Evolutionary conservation across 1,284 basidiomycete genomes (phyloP).

Genomic region (Inonotus obliquus): DNA sequence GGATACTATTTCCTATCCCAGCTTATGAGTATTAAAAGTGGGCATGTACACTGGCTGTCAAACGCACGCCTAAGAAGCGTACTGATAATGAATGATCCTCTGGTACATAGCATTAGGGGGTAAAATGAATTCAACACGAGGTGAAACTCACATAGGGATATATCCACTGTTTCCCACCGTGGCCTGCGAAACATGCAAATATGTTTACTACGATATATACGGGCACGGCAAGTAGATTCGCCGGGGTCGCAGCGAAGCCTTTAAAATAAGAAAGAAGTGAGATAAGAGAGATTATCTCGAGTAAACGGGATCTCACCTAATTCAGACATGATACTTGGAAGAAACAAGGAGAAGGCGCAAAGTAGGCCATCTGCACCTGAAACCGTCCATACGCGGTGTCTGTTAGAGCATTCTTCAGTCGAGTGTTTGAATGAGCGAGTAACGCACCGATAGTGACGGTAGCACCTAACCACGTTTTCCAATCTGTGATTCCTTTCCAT

Average conservation of each 20-base stretch:
- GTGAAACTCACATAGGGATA: slow-evolving; percentile 51
- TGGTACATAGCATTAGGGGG: too few species aligned
- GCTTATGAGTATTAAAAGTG: too few species aligned
- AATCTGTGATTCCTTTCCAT: slow-evolving; percentile 54
- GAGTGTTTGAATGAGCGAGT: too few species aligned
- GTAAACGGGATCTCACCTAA: slow-evolving; percentile 30
- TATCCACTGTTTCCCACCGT: slow-evolving; percentile 51
- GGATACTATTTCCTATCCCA: background rate
- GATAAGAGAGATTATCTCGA: slow-evolving; percentile 1
- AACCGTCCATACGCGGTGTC: too few species aligned
- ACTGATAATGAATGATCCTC: slow-evolving; percentile 36
- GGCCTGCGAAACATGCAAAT: slow-evolving; percentile 58
- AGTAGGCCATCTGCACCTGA: slow-evolving; percentile 56
- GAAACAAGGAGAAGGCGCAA: slow-evolving; percentile 70
- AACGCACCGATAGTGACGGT: slow-evolving; percentile 23
- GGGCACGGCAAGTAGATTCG: too few species aligned
- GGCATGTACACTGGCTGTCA: too few species aligned
- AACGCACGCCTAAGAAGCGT: too few species aligned
- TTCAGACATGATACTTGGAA: slow-evolving; percentile 67
- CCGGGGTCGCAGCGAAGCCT: slow-evolving; percentile 66
- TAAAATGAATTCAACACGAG: too few species aligned
- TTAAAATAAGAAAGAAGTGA: slow-evolving; percentile 12
- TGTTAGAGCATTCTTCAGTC: too few species aligned
- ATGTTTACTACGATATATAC: slow-evolving; percentile 64
- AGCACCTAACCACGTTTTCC: slow-evolving; percentile 72